phyloP scores from a whole-genome alignment of 2,329 filamentous ascomycete genomes.

The Pestalotiopsis sp. region DNA sequence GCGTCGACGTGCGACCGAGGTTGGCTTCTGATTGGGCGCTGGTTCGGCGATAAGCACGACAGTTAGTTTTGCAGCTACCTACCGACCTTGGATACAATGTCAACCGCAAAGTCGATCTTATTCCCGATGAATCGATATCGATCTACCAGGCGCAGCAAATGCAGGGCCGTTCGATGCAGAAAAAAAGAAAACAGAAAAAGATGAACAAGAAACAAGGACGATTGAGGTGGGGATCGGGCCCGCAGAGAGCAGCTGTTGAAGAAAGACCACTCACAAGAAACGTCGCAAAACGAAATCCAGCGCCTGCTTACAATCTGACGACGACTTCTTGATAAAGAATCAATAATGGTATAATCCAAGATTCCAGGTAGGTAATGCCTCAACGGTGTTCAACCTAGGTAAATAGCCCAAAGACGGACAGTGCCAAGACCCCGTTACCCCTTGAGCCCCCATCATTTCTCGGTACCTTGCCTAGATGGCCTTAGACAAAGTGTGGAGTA shows the following conservation, averaged over 20 bases:
- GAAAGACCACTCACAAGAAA: no score
- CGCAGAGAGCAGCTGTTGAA: background rate
- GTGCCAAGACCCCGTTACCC: background rate
- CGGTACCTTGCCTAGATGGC: background rate
- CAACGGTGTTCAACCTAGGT: background rate
- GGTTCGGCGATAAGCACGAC: background rate
- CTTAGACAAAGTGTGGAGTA: background rate
- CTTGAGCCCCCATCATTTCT: background rate
- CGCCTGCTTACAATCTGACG: no score
- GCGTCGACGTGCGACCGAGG: background rate
- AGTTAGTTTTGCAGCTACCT: background rate
- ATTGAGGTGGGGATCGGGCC: background rate
- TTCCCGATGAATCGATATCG: background rate
- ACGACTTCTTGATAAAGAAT: background rate
- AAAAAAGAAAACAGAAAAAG: background rate
- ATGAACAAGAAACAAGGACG: background rate
- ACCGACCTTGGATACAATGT: background rate
- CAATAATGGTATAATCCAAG: background rate
- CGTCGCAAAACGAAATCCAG: no score
- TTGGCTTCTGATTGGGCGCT: background rate
- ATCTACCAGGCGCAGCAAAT: background rate
- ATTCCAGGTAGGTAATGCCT: no score
- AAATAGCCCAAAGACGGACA: background rate
- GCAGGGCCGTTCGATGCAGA: background rate
- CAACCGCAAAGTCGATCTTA: background rate